Percentiles rank a stretch among this genome's conserved stretches.
These are phyloP conservation scores for Xylaria scruposa DNA, from an alignment of 495 filamentous ascomycete genomes.

Conservation along the genomic window DNA sequence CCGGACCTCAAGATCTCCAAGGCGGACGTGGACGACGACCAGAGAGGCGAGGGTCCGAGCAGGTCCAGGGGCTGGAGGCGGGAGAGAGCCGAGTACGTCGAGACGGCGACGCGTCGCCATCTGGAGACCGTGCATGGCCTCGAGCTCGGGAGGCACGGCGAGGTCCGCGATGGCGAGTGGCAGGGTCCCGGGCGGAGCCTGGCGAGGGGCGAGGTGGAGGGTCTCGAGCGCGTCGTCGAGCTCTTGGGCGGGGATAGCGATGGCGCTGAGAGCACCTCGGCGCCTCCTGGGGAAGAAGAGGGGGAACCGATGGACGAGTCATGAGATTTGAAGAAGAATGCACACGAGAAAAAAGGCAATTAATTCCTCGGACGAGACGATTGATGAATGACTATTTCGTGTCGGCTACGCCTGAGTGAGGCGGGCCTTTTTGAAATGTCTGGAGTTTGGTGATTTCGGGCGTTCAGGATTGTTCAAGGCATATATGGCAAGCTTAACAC, in stretches of 20 bases:
- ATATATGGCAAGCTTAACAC: neutral
- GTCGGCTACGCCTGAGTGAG: neutral
- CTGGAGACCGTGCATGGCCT: conserved; percentile 61
- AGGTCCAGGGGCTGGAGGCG: conserved; percentile 50
- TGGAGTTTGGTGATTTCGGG: conserved; percentile 22
- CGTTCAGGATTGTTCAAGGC: neutral
- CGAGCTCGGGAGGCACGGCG: conserved; percentile 61
- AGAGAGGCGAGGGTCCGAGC: conserved; percentile 19
- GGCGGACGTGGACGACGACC: conserved; percentile 39
- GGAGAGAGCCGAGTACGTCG: conserved; percentile 77
- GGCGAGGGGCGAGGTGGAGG: conserved; percentile 57
- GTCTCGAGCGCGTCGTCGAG: conserved; percentile 54
- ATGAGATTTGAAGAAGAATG: conserved; percentile 16
- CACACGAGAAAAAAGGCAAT: neutral
- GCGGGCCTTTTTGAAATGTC: neutral
- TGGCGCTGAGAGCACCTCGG: conserved; percentile 5
- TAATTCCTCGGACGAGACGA: conserved; percentile 4
- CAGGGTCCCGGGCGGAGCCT: conserved; percentile 52
- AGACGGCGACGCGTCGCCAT: conserved; percentile 66
- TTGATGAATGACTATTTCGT: neutral
- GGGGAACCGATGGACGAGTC: conserved; percentile 42
- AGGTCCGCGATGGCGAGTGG: conserved; percentile 65
- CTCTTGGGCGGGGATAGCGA: conserved; percentile 43
- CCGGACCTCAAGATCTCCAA: conserved; percentile 54
- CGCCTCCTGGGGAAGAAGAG: conserved; percentile 26